Evolutionary conservation across 768 basidiomycete genomes (phyloP).

Genomic region (Gelatoporia subvermispora): DNA sequence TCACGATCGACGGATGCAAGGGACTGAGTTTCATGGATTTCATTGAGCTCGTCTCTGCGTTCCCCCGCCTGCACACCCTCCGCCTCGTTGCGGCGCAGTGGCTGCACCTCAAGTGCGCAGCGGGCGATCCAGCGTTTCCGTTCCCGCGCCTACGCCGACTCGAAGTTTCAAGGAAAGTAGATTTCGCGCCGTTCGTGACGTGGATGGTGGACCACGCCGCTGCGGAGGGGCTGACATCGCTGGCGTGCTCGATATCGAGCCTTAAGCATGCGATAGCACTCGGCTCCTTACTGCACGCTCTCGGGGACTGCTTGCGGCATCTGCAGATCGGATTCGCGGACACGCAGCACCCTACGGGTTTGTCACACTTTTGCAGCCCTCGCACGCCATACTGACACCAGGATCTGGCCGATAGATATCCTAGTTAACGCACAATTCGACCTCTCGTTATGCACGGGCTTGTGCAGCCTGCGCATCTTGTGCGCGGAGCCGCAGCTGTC

Average conservation of each 20-base stretch:
- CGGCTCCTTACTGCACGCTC: conserved; percentile 7
- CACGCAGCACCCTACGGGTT: conserved; percentile 16
- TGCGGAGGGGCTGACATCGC: conserved; percentile 2
- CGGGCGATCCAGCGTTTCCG: neutral
- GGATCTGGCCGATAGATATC: conserved; percentile 5
- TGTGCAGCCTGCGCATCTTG: conserved; percentile 10
- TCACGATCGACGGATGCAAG: conserved; percentile 13
- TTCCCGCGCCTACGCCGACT: conserved; percentile 3
- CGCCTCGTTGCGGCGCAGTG: conserved; percentile 13
- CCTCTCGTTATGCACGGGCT: conserved; percentile 6
- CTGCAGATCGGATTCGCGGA: conserved; percentile 16
- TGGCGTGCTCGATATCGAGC: conserved; percentile 12
- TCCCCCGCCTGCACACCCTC: conserved; percentile 5
- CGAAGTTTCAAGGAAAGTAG: conserved; percentile 13
- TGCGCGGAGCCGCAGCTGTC: conserved; percentile 5
- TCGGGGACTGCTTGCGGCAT: conserved; percentile 9
- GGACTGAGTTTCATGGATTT: conserved; percentile 12
- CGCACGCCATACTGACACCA: neutral
- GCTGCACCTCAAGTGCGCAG: neutral
- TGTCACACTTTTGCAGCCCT: no score
- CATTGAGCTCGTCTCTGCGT: conserved; percentile 4
- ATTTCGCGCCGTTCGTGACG: conserved; percentile 11
- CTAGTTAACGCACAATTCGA: conserved; percentile 8
- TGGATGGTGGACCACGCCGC: conserved; percentile 9
- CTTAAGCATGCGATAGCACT: conserved; percentile 11